Percentiles rank a stretch among this genome's conserved stretches.
Evolutionary conservation across 495 filamentous ascomycete species (phyloP).

Genomic region (Penicillium longicatenatum): DNA sequence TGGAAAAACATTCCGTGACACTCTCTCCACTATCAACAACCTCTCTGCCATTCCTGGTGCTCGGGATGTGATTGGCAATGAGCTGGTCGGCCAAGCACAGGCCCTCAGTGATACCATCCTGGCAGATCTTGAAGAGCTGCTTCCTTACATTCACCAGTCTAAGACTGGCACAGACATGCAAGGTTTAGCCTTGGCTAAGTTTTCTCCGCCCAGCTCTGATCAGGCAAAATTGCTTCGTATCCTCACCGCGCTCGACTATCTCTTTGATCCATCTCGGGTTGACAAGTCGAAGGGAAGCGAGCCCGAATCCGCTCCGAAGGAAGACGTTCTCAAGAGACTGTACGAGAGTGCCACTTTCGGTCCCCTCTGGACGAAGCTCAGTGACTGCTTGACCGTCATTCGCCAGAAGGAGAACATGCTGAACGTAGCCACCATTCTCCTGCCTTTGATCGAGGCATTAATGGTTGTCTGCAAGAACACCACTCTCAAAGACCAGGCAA

Average conservation of each 20-base stretch:
- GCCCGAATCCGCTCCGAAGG: constrained; percentile 56
- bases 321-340: constrained; percentile 80
- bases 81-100: constrained; percentile 85
- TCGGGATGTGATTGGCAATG: constrained; percentile 85
- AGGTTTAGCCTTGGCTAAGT: constrained; percentile 89
- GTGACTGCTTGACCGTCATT: constrained; percentile 85
- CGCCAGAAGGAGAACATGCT: constrained; percentile 91
- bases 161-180: constrained; percentile 91
- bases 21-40: constrained; percentile 95
- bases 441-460: constrained; percentile 90
- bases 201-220: constrained; percentile 92
- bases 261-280: constrained; percentile 76
- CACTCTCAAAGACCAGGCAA: constrained; percentile 69
- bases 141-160: constrained; percentile 83
- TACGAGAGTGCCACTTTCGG: constrained; percentile 91
- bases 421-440: constrained; percentile 91
- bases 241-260: constrained; percentile 92
- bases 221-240: constrained; percentile 93
- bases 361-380: constrained; percentile 89
- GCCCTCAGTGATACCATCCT: constrained; percentile 81
- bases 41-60: constrained; percentile 90
- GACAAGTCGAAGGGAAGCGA: constrained; percentile 58
- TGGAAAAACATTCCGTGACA: constrained; percentile 95
- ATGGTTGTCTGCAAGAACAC: constrained; percentile 99
- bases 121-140: constrained; percentile 80